phyloP scores from a whole-genome alignment of 2,329 filamentous ascomycete genomes.

The Fusarium sp. region DNA sequence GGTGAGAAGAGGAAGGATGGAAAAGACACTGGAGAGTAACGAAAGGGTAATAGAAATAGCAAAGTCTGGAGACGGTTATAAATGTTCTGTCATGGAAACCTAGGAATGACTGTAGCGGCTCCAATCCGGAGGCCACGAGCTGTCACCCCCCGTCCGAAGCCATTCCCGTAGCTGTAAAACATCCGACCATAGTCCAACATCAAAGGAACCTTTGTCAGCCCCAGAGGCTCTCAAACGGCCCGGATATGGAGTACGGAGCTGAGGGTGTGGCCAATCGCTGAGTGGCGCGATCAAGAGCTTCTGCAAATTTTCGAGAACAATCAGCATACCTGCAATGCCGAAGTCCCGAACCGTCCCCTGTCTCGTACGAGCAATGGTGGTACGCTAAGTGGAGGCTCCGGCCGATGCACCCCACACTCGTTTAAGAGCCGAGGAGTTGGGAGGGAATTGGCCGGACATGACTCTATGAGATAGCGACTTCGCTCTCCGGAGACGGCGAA shows the following conservation, averaged over 20 bases:
- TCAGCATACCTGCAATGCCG: conserved; percentile 42
- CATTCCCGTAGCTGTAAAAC: conserved; percentile 38
- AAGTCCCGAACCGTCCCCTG: conserved; percentile 33
- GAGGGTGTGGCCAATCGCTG: conserved; percentile 33
- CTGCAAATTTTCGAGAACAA: conserved; percentile 46
- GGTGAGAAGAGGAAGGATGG: not conserved
- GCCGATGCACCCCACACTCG: conserved; percentile 29
- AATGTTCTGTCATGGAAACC: conserved; percentile 40
- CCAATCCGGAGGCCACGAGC: conserved; percentile 7
- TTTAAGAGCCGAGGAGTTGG: conserved; percentile 27
- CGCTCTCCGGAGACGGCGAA: conserved; percentile 25
- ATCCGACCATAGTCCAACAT: conserved; percentile 26
- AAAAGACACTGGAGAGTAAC: not conserved
- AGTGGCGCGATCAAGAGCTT: conserved; percentile 16
- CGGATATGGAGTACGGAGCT: conserved; percentile 33
- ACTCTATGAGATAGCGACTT: conserved; percentile 14
- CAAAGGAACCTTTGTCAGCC: conserved; percentile 40
- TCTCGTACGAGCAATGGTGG: conserved; percentile 44
- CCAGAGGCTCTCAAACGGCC: conserved; percentile 37
- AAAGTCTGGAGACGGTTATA: conserved; percentile 40
- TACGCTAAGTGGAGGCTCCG: conserved; percentile 23
- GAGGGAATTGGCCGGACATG: conserved; percentile 27
- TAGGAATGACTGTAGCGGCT: conserved; percentile 1
- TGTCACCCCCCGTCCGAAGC: conserved; percentile 13
- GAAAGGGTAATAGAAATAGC: conserved; percentile 30